Conservation (phyloP, 495 filamentous ascomycete species). For the Neurospora tetrasperma region DNA sequence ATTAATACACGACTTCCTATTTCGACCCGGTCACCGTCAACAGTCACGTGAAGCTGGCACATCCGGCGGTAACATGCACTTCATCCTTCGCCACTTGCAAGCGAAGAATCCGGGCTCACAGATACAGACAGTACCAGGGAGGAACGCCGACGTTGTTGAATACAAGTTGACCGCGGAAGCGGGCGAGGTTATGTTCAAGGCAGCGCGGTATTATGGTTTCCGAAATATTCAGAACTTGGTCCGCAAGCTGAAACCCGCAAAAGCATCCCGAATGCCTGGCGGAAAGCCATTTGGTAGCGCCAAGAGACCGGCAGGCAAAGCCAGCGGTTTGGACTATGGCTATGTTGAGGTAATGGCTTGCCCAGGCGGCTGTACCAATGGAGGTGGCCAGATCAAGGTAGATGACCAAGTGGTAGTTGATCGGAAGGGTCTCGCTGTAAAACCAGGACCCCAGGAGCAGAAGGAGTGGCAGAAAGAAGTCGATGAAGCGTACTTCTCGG, state of each 20-base stretch:
- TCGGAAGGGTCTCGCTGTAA: conserved; percentile 33
- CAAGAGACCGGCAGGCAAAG: conserved; percentile 35
- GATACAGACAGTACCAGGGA: conserved; percentile 60
- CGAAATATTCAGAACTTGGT: conserved; percentile 97
- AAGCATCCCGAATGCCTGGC: conserved; percentile 64
- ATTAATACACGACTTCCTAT: conserved; percentile 59
- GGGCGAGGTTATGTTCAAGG: conserved; percentile 56
- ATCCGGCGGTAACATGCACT: conserved; percentile 80
- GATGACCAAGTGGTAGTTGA: conserved; percentile 55
- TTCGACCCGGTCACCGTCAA: conserved; percentile 29
- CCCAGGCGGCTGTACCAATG: conserved; percentile 94
- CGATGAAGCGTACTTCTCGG: conserved; percentile 92
- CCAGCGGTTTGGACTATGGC: conserved; percentile 51
- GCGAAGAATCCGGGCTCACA: conserved; percentile 55
- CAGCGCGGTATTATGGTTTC: conserved; percentile 91
- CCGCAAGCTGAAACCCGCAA: conserved; percentile 71
- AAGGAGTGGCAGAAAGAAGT: conserved; percentile 77
- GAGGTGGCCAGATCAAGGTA: conserved; percentile 86
- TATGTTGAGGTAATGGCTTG: conserved; percentile 99
- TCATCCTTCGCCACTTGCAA: conserved; percentile 65
- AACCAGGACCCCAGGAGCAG: conserved; percentile 61
- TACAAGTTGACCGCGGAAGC: conserved; percentile 50
- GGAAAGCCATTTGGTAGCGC: conserved; percentile 41
- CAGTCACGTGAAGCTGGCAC: conserved; percentile 47
- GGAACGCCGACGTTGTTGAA: conserved; percentile 85